Percentiles rank a stretch among this genome's conserved stretches.
Conservation (phyloP, 192 early-diverging fungal species). For the Pecoramyces ruminantium region DNA sequence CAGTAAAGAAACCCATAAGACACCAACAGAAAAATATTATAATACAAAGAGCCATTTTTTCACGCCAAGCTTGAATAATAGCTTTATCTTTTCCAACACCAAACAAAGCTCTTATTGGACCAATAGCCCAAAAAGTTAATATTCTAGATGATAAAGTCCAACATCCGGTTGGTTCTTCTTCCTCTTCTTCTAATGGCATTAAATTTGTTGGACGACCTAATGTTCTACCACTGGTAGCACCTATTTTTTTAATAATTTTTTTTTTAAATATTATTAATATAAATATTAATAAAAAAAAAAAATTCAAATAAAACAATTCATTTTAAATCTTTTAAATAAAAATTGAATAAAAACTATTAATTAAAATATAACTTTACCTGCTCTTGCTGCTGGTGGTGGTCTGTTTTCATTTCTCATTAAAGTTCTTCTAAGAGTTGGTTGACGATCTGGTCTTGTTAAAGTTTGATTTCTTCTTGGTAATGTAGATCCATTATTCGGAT, state of each 20-base stretch:
- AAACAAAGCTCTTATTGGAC: background rate
- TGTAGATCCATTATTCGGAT: background rate
- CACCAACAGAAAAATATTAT: constrained; percentile 16
- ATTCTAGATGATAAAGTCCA: background rate
- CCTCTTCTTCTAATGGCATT: background rate
- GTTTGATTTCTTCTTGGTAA: background rate
- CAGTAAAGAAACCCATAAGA: constrained; percentile 19
- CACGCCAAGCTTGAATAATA: constrained; percentile 24
- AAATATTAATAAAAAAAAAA: no score
- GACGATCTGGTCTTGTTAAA: background rate
- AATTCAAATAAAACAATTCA: no score
- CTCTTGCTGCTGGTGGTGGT: background rate
- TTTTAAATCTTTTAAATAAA: no score
- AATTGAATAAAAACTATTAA: no score
- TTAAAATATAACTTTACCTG: background rate
- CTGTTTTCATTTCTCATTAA: background rate
- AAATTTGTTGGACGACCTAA: background rate
- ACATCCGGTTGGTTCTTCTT: background rate
- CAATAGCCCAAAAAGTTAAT: background rate
- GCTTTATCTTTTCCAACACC: constrained; percentile 1
- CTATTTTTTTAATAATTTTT: background rate
- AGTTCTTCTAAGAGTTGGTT: background rate
- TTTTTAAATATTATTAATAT: no score
- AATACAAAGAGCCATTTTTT: constrained; percentile 40
- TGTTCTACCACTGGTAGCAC: background rate